Evolutionary conservation across 176 grass and related monocot genomes (phyloP).

Genomic region (Thinopyrum elongatum): DNA sequence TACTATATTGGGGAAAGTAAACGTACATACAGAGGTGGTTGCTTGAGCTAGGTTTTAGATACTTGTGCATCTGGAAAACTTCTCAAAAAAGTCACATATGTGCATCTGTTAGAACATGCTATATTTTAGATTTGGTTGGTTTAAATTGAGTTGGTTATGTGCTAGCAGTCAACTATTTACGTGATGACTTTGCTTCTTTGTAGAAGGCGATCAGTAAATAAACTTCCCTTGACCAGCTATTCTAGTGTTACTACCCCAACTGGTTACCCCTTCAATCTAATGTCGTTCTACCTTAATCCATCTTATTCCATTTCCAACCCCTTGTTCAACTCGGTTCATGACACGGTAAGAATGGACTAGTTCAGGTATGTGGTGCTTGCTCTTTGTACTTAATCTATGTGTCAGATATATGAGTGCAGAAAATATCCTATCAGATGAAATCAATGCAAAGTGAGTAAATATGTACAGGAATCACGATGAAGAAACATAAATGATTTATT

Average conservation of each 20-base stretch:
- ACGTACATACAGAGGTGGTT: not conserved
- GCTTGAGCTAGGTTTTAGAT: not conserved
- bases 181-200: not conserved
- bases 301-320: not conserved
- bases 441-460: not conserved
- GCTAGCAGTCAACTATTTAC: not conserved
- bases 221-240: not conserved
- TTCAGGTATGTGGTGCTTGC: not conserved
- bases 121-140: not conserved
- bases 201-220: not conserved
- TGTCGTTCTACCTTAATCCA: not conserved
- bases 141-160: not conserved
- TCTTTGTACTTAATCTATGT: not conserved
- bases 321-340: not conserved
- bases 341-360: not conserved
- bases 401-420: not conserved
- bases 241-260: not conserved
- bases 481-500: constrained; percentile 15
- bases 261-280: not conserved
- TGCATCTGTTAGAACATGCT: not conserved
- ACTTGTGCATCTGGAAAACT: not conserved
- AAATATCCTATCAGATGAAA: not conserved
- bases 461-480: not conserved
- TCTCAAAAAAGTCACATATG: not conserved
- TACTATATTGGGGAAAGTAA: not conserved